Evolutionary conservation across 345 rosid species (phyloP), one percentile per base, ranked within the genome.

Genomic region (Rhizophora apiculata): DNA sequence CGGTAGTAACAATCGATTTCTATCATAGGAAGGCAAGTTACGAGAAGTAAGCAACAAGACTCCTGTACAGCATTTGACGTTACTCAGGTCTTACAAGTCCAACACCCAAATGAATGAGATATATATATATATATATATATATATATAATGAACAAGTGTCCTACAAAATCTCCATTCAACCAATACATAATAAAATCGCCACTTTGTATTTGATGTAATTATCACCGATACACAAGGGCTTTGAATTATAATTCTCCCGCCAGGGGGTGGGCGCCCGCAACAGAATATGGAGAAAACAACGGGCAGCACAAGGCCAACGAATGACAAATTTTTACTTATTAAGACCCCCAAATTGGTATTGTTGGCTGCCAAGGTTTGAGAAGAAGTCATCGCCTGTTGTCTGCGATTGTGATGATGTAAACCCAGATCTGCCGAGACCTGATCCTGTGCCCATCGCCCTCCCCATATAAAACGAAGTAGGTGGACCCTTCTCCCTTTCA

Each of bases 361-460:
- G 87, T 71, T 89, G 93, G 80, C 79, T 74, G 63, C 88, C 78
- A 43, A 85, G 84, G 79, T 76, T 83, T 56, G 91, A 87, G 86
- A 87, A 92, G 75, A 88, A 80, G 68, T 90, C 93, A 54, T 85
- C 96, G 5, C 62, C 77, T 0, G 73, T 36, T 37, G 81, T 57
- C 58, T 78, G 85, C 26, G 70, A 24, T 22, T 62, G 58, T 36
- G 89, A 39, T 52, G 87, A 64, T 57, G 83, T 48, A 52, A 87
- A 67, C 34, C 89, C 87, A 4, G 94, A 80, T 68, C 76, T 87
- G 70, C 94, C 86, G 6, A 92, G 86, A 65, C 97, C 96, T 2
- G 96, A 79, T 51, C 96, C 91, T 6, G 83, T 63, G 21, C 96
- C 97, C 97, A 92, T 92, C 0, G 99, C 94, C 82, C 90, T 89